These are phyloP conservation scores for Lotus japonicus DNA, from an alignment of 306 rosid genomes.

Conservation along the genomic window DNA sequence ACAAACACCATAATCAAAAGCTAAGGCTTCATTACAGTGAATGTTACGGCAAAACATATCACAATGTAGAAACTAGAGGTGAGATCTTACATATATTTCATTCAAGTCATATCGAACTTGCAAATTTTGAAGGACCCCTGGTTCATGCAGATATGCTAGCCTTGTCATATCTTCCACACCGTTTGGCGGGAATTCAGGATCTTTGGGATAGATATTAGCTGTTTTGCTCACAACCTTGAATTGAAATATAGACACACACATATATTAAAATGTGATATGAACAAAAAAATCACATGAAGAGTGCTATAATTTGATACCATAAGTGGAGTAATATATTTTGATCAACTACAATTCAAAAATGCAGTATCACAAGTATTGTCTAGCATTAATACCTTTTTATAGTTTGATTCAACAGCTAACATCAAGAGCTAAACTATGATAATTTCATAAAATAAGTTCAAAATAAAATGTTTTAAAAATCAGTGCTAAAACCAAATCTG, in stretches of 20 bases:
- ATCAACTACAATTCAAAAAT: too few species aligned
- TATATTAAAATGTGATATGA: background rate
- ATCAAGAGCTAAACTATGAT: too few species aligned
- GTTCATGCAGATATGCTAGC: constrained; percentile 93
- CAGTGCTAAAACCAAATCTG: too few species aligned
- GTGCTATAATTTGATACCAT: background rate
- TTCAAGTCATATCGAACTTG: constrained; percentile 48
- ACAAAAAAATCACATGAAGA: background rate
- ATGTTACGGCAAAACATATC: background rate
- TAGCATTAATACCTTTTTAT: too few species aligned
- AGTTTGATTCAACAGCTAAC: too few species aligned
- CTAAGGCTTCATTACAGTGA: constrained; percentile 19
- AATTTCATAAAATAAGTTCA: too few species aligned
- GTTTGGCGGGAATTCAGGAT: constrained; percentile 81
- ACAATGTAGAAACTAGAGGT: background rate
- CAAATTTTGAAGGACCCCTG: constrained; percentile 86
- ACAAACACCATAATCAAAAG: constrained; percentile 27
- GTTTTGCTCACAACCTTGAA: constrained; percentile 59
- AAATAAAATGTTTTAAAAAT: too few species aligned
- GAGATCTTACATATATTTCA: constrained; percentile 80
- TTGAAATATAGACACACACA: background rate
- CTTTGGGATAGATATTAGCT: constrained; percentile 61
- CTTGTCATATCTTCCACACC: constrained; percentile 97
- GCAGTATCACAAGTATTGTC: too few species aligned
- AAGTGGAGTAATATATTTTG: background rate